Conservation (phyloP, 345 rosid species). For the Gossypium anomalum region DNA sequence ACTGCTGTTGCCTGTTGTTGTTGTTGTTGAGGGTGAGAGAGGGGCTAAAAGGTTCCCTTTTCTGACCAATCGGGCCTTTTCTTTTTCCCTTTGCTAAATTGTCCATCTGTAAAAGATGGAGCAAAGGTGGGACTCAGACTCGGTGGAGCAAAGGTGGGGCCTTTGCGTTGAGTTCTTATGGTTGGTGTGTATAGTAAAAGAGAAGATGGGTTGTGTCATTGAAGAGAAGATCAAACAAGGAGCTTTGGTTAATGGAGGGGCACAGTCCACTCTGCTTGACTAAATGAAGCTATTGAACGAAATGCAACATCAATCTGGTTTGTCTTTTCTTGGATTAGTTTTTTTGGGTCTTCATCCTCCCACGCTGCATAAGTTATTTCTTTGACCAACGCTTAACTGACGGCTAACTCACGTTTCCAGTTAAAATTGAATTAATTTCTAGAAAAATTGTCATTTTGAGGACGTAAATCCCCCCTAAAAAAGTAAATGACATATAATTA, state of each 20-base stretch:
- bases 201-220: slow-evolving; percentile 44
- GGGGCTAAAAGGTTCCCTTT: slow-evolving; percentile 14
- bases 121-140: not conserved
- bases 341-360: rapidly evolving
- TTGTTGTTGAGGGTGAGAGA: not conserved
- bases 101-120: slow-evolving; percentile 15
- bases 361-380: too few relatives aligned
- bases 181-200: not conserved
- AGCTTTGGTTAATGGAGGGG: slow-evolving; percentile 30
- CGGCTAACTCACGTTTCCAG: rapidly evolving
- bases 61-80: slow-evolving; percentile 24
- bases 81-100: slow-evolving; percentile 26
- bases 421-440: too few relatives aligned
- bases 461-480: too few relatives aligned
- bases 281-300: slow-evolving; percentile 91
- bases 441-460: too few relatives aligned
- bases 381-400: rapidly evolving
- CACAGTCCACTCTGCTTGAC: slow-evolving; percentile 57
- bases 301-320: slow-evolving; percentile 84
- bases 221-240: slow-evolving; percentile 63
- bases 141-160: slow-evolving; percentile 13
- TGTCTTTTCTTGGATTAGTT: slow-evolving; percentile 20
- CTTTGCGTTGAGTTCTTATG: slow-evolving; percentile 17
- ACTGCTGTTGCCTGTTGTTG: not conserved
- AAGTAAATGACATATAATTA: too few relatives aligned